Evolutionary conservation across 2,329 filamentous ascomycete genomes (phyloP).

Genomic region (Trematosphaeria pertusa): DNA sequence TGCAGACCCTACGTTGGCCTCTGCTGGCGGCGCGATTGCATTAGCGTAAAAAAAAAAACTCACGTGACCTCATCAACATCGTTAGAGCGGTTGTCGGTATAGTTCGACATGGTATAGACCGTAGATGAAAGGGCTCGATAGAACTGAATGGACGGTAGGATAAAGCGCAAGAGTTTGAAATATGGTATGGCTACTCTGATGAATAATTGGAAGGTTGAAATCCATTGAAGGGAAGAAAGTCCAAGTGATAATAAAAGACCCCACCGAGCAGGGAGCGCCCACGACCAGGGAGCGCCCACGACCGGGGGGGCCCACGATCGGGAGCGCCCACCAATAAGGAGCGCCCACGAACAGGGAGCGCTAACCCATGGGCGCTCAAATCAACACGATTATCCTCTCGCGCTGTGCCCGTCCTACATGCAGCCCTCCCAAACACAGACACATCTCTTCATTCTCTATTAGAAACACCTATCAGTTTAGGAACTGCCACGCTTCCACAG

Average conservation of each 20-base stretch:
- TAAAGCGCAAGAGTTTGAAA: not conserved
- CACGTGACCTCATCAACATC: not conserved
- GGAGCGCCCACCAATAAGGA: not conserved
- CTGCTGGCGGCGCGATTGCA: not conserved
- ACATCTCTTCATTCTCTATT: not conserved
- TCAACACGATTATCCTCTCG: not conserved
- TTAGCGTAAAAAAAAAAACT: not conserved
- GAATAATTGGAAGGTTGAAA: not conserved
- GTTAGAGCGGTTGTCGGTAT: not conserved
- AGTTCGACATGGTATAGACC: not conserved
- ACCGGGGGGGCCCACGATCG: not conserved
- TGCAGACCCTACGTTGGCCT: not conserved
- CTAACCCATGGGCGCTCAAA: not conserved
- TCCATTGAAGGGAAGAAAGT: not conserved
- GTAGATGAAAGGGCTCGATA: not conserved
- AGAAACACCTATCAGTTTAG: too few relatives aligned
- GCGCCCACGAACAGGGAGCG: not conserved
- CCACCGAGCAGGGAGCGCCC: not conserved
- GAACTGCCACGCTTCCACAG: not conserved
- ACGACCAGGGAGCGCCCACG: not conserved
- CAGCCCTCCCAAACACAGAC: not conserved
- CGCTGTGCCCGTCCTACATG: not conserved
- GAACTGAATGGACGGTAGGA: not conserved
- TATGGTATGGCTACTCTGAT: not conserved
- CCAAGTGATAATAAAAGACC: not conserved